phyloP scores from a whole-genome alignment of 305 asterid genomes.

The Solanum hybrid region DNA sequence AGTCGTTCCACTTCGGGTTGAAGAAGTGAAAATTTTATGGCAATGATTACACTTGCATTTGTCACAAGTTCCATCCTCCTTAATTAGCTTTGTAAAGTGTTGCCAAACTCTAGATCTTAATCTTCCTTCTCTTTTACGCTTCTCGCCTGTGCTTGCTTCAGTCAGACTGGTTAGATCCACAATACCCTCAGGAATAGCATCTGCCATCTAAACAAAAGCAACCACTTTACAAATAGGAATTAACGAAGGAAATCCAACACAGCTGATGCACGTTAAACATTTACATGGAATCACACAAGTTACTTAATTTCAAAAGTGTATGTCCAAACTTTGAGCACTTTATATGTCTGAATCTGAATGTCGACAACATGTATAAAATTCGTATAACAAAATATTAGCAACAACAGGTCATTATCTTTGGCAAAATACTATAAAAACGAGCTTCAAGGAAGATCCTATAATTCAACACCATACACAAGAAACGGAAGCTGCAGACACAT shows the following conservation, averaged over 20 bases:
- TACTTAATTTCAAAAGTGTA: not conserved
- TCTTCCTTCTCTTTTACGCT: slow-evolving; percentile 12
- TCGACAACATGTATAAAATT: not conserved
- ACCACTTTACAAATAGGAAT: not conserved
- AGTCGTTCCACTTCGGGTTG: slow-evolving; percentile 14
- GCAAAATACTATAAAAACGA: not conserved
- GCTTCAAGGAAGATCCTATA: not conserved
- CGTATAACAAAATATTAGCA: too few species aligned
- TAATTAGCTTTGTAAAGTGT: slow-evolving; percentile 15
- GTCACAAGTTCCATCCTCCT: slow-evolving; percentile 10
- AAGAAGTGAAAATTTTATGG: slow-evolving; percentile 5
- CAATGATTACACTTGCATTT: slow-evolving; percentile 17
- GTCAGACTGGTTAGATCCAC: slow-evolving; percentile 7
- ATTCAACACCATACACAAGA: not conserved
- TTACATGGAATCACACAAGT: not conserved
- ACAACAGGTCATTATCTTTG: not conserved
- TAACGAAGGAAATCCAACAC: not conserved
- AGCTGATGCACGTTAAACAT: not conserved
- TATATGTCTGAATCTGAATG: not conserved
- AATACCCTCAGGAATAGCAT: slow-evolving; percentile 2
- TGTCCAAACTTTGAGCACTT: not conserved
- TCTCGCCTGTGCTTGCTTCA: slow-evolving; percentile 5
- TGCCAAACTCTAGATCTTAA: slow-evolving; percentile 17
- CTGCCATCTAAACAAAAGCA: slow-evolving; percentile 4
- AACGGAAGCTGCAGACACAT: not conserved